phyloP scores from a whole-genome alignment of 2,329 filamentous ascomycete genomes.

The Ustilaginoidea virens region DNA sequence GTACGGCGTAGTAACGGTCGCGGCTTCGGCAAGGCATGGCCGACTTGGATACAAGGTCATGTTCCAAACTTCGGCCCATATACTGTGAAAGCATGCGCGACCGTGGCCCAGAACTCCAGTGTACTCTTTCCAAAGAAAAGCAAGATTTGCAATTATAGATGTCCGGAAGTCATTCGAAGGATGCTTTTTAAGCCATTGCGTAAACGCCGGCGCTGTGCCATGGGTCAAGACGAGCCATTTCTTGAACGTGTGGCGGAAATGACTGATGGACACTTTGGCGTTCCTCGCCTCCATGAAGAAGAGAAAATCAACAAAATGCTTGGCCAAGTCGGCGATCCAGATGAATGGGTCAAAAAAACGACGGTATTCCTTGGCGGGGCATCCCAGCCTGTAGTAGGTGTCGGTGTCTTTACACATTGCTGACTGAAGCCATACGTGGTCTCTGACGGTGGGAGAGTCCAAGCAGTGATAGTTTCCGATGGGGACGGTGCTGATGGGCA shows the following conservation, averaged over 20 bases:
- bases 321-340: conserved; percentile 57
- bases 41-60: conserved; percentile 18
- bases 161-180: conserved; percentile 44
- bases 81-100: conserved; percentile 18
- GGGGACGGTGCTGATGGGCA: conserved; percentile 42
- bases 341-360: conserved; percentile 47
- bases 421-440: conserved; percentile 51
- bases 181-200: conserved; percentile 37
- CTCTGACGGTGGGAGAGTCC: conserved; percentile 27
- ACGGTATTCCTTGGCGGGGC: conserved; percentile 43
- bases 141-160: conserved; percentile 40
- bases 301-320: conserved; percentile 58
- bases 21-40: neutral
- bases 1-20: conserved; percentile 57
- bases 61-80: conserved; percentile 38
- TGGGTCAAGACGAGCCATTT: conserved; percentile 38
- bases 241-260: conserved; percentile 44
- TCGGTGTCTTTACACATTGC: conserved; percentile 18
- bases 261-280: conserved; percentile 28
- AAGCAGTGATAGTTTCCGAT: conserved; percentile 51
- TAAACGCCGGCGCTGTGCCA: conserved; percentile 22
- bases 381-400: conserved; percentile 49
- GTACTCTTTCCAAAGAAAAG: conserved; percentile 52
- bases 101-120: conserved; percentile 26
- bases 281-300: conserved; percentile 15